Evolutionary conservation across 352 stramenopile species (phyloP), one percentile per base, ranked within the genome.

Genomic region (Phytophthora cryptogea): DNA sequence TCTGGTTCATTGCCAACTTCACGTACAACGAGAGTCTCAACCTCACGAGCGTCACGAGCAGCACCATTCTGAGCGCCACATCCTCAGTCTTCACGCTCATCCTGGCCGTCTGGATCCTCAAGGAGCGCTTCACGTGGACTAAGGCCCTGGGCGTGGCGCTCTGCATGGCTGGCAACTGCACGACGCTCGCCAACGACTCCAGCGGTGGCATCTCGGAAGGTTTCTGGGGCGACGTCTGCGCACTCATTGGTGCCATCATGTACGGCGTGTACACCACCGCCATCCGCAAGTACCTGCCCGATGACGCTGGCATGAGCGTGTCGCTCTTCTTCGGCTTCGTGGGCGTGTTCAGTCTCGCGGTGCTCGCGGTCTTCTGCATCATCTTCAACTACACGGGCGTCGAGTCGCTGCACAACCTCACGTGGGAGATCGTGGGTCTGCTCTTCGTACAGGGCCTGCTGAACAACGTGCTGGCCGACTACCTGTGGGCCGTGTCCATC

Each of bases 1-100:
- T 98, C 32, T 99, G 96, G 95, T 98, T 99, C 76, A 49, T 96
- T 40, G 93, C 93, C 23, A 98, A 98, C 68, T 98, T 90, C 48
- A 86, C 88, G 35, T 98, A 99, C 79, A 98, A 98, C 72, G 68
- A 90, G 39, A 96, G 79, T 39, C 74, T 99, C n/a, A 81, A 89
- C 68, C 85, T 89, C 62, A 98, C 94, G 7, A 89, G 87, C 47
- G 96, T 99, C 48, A 97, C 94, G 35, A 98, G 87, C 64, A 97
- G 80, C 54, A 99, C 96, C 16, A 97, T 99, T 27, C 85, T 99
- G 50, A 95, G 84, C 46, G 91, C 87, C 16, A 98, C 93, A 10
- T 97, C 92, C 14, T 94, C 86, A 9, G 78, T 98, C 16, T 99
- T 98, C 70, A 98, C 95, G 23, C 94, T 98, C 65, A 53, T 91